Percentiles rank a stretch among this genome's conserved stretches.
phyloP scores from a whole-genome alignment of 2,329 filamentous ascomycete genomes.

The Harringtonia lauricola region DNA sequence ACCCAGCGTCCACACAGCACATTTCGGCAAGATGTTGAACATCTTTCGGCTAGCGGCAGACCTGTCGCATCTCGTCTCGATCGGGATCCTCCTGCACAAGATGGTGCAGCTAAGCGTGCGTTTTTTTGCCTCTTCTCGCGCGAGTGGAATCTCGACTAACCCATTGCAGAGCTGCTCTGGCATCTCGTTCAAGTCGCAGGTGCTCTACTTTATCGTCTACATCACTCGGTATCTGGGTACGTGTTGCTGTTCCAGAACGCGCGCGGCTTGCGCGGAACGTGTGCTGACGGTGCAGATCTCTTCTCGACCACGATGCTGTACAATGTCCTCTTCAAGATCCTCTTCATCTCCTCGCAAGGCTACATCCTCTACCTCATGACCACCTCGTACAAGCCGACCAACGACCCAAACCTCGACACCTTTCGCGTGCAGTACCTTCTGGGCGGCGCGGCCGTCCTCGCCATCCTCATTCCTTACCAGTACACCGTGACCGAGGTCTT shows the following conservation, averaged over 20 bases:
- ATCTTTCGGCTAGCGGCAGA: conserved; percentile 62
- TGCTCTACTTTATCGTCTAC: conserved; percentile 88
- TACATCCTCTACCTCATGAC: conserved; percentile 99
- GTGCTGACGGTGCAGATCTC: conserved; percentile 47
- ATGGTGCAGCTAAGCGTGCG: conserved; percentile 81
- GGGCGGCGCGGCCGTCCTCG: conserved; percentile 66
- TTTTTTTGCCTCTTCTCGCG: neutral
- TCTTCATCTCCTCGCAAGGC: conserved; percentile 81
- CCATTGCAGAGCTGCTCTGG: conserved; percentile 77
- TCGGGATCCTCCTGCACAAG: conserved; percentile 91
- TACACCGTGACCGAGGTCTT: conserved; percentile 79
- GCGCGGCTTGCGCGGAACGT: neutral
- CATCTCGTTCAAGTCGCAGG: conserved; percentile 98
- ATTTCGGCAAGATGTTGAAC: conserved; percentile 40
- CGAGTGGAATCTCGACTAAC: conserved; percentile 7
- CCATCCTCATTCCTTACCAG: conserved; percentile 72
- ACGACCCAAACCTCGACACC: conserved; percentile 93
- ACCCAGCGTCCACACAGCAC: no score
- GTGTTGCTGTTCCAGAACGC: conserved; percentile 3
- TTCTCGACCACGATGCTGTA: conserved; percentile 78
- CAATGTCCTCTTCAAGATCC: conserved; percentile 90
- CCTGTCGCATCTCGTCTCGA: conserved; percentile 88
- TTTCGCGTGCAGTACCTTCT: conserved; percentile 95
- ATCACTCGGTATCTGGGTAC: conserved; percentile 80
- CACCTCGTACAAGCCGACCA: conserved; percentile 92